Conservation (phyloP, 441 rosid genomes). For the Geranium incanum region DNA sequence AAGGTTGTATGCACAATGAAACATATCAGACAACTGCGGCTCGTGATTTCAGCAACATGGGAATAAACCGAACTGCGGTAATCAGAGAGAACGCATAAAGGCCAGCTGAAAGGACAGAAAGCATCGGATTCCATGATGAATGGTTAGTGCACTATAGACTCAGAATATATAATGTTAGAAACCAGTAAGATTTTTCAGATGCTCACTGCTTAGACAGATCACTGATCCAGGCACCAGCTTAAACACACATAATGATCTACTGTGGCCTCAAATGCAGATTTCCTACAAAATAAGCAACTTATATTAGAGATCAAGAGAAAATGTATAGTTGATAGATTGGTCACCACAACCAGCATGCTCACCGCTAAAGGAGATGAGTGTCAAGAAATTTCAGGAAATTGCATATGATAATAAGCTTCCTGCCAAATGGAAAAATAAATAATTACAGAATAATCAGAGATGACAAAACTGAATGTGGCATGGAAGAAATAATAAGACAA, state of each 20-base stretch:
- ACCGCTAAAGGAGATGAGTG: slow-evolving; percentile 30
- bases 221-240: slow-evolving; percentile 23
- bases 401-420: slow-evolving; percentile 54
- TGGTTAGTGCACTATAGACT: neutral
- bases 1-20: slow-evolving; percentile 18
- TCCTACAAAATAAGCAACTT: slow-evolving; percentile 28
- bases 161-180: slow-evolving; percentile 5
- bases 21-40: slow-evolving; percentile 34
- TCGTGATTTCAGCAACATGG: slow-evolving; percentile 29
- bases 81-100: slow-evolving; percentile 17
- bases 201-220: slow-evolving; percentile 25
- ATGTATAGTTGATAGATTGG: slow-evolving; percentile 5
- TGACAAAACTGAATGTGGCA: slow-evolving; percentile 4
- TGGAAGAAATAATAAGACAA: neutral
- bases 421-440: slow-evolving; percentile 22
- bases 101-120: slow-evolving; percentile 29
- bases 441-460: neutral
- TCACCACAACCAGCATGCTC: slow-evolving; percentile 20
- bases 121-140: slow-evolving; percentile 12
- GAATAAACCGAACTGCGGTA: slow-evolving; percentile 21
- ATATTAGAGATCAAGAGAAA: neutral
- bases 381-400: slow-evolving; percentile 39
- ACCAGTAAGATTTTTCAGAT: neutral
- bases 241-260: slow-evolving; percentile 22
- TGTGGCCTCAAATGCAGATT: slow-evolving; percentile 24